Evolutionary conservation across 2,329 filamentous ascomycete species (phyloP).

Genomic region (Xylaria sp.): DNA sequence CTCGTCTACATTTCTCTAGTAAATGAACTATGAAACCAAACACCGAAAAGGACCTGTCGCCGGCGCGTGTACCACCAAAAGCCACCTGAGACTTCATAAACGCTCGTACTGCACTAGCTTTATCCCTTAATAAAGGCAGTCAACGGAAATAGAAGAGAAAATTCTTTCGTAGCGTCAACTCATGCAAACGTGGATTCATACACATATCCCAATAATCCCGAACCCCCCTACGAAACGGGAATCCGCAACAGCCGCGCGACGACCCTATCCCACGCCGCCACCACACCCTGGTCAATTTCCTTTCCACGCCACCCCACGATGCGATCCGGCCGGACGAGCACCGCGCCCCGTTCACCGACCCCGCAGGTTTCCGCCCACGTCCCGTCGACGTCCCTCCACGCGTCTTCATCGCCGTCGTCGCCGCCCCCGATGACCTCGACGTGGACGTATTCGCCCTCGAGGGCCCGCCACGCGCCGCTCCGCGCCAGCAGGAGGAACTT

Average conservation of each 20-base stretch:
- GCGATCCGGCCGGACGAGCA: slow-evolving; percentile 4
- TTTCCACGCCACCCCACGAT: background rate
- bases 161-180: too few relatives aligned
- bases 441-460: background rate
- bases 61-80: too few relatives aligned
- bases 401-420: background rate
- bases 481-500: background rate
- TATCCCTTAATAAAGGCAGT: too few relatives aligned
- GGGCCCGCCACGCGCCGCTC: background rate
- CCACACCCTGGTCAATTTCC: background rate
- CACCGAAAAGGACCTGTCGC: too few relatives aligned
- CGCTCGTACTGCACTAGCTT: too few relatives aligned
- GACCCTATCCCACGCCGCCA: background rate
- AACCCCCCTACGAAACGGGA: background rate
- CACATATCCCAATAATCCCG: too few relatives aligned
- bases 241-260: background rate
- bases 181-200: too few relatives aligned
- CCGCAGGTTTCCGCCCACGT: background rate
- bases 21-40: too few relatives aligned
- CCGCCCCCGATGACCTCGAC: background rate
- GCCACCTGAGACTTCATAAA: too few relatives aligned
- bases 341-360: background rate
- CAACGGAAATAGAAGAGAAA: too few relatives aligned
- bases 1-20: too few relatives aligned
- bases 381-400: background rate